Conservation (phyloP, 768 basidiomycete genomes). For the Cystofilobasidium ferigula region DNA sequence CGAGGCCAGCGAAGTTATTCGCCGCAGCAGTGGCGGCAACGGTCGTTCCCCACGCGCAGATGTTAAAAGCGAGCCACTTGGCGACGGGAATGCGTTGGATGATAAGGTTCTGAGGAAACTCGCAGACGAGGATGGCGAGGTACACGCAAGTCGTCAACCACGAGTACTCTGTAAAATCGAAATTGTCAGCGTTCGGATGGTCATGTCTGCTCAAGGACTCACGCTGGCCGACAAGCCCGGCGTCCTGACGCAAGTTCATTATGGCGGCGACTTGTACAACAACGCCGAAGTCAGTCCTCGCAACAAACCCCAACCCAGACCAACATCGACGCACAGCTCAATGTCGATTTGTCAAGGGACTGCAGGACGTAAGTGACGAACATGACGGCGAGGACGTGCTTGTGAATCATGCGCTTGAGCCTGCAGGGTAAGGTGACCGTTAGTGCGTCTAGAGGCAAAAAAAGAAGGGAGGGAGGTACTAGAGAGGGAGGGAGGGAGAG, state of each 20-base stretch:
- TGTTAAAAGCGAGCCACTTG: conserved; percentile 36
- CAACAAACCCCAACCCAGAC: conserved; percentile 21
- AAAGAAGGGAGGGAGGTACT: conserved; percentile 27
- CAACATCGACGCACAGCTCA: conserved; percentile 32
- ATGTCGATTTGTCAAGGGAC: background rate
- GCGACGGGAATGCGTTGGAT: conserved; percentile 42
- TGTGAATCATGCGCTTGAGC: conserved; percentile 42
- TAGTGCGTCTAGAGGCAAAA: no score
- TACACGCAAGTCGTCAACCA: conserved; percentile 10
- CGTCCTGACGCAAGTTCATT: no score
- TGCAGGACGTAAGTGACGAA: conserved; percentile 31
- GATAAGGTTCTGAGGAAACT: conserved; percentile 46
- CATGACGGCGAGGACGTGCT: conserved; percentile 46
- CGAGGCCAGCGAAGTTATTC: conserved; percentile 41
- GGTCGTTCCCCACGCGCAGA: conserved; percentile 38
- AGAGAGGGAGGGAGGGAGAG: background rate
- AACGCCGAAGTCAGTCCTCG: no score
- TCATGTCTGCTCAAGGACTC: conserved; percentile 28
- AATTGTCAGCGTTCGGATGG: conserved; percentile 32
- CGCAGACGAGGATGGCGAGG: conserved; percentile 38
- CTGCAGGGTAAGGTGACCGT: no score
- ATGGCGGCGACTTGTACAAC: no score
- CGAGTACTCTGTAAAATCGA: background rate
- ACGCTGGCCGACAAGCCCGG: no score
- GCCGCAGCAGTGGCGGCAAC: conserved; percentile 42